Evolutionary conservation across 345 rosid species (phyloP).

Genomic region (Balakata baccata): DNA sequence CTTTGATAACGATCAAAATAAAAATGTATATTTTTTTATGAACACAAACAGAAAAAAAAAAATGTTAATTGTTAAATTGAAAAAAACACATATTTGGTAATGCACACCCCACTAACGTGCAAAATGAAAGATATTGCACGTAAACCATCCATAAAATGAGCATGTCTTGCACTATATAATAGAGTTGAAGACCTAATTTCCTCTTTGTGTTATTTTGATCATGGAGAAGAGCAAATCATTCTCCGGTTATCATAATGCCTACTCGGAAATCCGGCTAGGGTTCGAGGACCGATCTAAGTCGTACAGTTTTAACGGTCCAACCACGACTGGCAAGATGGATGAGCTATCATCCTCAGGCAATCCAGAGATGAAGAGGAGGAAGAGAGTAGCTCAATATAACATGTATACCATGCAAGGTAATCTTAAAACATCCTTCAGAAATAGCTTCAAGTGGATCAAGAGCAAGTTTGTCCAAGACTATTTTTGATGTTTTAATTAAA

Average conservation of each 20-base stretch:
- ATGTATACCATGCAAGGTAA: constrained; percentile 54
- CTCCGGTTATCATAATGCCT: constrained; percentile 32
- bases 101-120: constrained; percentile 15
- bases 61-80: background rate
- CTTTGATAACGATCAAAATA: too few relatives aligned
- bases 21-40: too few relatives aligned
- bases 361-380: constrained; percentile 54
- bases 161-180: background rate
- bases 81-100: constrained; percentile 7
- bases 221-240: constrained; percentile 67
- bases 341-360: constrained; percentile 29
- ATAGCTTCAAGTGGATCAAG: constrained; percentile 72
- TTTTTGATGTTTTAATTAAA: constrained; percentile 16
- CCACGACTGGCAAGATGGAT: background rate
- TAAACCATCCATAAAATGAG: background rate
- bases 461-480: constrained; percentile 41
- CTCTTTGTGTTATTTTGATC: background rate
- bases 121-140: background rate
- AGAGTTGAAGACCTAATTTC: background rate
- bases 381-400: constrained; percentile 59
- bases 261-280: constrained; percentile 29
- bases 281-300: constrained; percentile 46
- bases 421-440: constrained; percentile 47
- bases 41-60: background rate
- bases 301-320: constrained; percentile 54